These are phyloP conservation scores for Penicillium corylophilum DNA, from an alignment of 2,329 filamentous ascomycete species.

Conservation along the genomic window DNA sequence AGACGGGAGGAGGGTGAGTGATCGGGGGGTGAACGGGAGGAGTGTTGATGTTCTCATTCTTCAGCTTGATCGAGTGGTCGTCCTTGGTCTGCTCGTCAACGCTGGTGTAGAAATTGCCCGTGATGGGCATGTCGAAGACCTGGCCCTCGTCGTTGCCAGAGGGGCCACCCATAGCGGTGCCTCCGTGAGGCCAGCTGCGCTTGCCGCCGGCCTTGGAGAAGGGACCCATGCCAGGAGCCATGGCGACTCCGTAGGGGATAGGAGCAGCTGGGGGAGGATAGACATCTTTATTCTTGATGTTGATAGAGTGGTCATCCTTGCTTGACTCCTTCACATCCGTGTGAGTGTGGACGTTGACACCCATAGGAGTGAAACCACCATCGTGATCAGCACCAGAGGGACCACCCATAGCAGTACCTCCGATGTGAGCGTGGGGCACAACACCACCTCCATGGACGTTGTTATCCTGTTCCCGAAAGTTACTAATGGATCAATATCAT, in stretches of 20 bases:
- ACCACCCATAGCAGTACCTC: conserved; percentile 22
- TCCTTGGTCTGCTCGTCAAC: conserved; percentile 19
- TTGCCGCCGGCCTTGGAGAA: conserved; percentile 12
- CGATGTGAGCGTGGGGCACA: conserved; percentile 6
- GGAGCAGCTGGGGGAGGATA: conserved; percentile 5
- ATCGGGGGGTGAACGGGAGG: conserved; percentile 1
- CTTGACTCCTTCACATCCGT: conserved; percentile 16
- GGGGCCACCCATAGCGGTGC: conserved; percentile 20
- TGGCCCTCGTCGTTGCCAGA: conserved; percentile 26
- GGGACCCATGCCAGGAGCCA: conserved; percentile 13
- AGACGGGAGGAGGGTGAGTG: conserved; percentile 1
- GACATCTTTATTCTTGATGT: conserved; percentile 19
- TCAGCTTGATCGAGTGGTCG: conserved; percentile 20
- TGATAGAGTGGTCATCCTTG: conserved; percentile 24
- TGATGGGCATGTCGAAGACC: conserved; percentile 23
- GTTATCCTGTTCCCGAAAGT: neutral
- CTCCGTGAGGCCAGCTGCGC: conserved; percentile 13
- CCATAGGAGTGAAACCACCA: conserved; percentile 15
- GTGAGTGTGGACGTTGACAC: conserved; percentile 13
- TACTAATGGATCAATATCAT: neutral
- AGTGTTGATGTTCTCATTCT: conserved; percentile 16
- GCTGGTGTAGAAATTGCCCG: conserved; percentile 16
- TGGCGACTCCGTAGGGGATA: conserved; percentile 7
- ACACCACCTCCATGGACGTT: conserved; percentile 9
- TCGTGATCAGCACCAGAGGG: conserved; percentile 19